phyloP scores from a whole-genome alignment of 139 green algal species.

The Closterium sp. region DNA sequence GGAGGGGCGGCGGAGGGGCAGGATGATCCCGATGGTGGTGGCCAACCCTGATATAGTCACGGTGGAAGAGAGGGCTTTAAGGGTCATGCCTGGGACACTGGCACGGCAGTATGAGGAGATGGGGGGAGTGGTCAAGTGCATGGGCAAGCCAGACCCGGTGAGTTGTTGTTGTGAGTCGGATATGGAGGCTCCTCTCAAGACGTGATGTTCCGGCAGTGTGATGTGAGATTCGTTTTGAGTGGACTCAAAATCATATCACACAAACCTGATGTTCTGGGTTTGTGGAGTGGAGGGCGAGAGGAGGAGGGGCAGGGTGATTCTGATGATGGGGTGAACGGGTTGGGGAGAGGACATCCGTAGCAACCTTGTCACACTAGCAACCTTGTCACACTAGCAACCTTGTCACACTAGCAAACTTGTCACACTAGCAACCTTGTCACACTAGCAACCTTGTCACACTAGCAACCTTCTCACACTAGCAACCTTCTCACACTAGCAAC shows the following conservation, averaged over 20 bases:
- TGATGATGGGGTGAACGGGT: too few species aligned
- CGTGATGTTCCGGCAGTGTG: too few species aligned
- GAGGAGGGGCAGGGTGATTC: too few species aligned
- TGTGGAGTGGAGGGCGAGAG: slow-evolving; percentile 1
- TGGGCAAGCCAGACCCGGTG: slow-evolving; percentile 51
- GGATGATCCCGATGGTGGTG: slow-evolving; percentile 69
- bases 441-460: too few species aligned
- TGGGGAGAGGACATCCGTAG: too few species aligned
- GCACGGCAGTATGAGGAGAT: slow-evolving; percentile 31
- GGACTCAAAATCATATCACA: slow-evolving; percentile 4
- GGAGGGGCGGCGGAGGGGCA: neutral
- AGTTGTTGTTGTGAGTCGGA: neutral
- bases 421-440: too few species aligned
- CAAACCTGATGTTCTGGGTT: slow-evolving; percentile 8
- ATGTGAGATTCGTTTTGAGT: neutral
- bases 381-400: too few species aligned
- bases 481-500: too few species aligned
- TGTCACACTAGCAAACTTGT: too few species aligned
- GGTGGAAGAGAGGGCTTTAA: slow-evolving; percentile 28
- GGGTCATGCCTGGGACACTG: slow-evolving; percentile 47
- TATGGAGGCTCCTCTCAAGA: too few species aligned
- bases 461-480: too few species aligned
- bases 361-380: too few species aligned
- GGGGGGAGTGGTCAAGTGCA: slow-evolving; percentile 39
- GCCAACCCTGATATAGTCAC: slow-evolving; percentile 75